Percentiles rank a stretch among this genome's conserved stretches.
Evolutionary conservation across 352 stramenopile genomes (phyloP).

Genomic region (Phytophthora cactorum): DNA sequence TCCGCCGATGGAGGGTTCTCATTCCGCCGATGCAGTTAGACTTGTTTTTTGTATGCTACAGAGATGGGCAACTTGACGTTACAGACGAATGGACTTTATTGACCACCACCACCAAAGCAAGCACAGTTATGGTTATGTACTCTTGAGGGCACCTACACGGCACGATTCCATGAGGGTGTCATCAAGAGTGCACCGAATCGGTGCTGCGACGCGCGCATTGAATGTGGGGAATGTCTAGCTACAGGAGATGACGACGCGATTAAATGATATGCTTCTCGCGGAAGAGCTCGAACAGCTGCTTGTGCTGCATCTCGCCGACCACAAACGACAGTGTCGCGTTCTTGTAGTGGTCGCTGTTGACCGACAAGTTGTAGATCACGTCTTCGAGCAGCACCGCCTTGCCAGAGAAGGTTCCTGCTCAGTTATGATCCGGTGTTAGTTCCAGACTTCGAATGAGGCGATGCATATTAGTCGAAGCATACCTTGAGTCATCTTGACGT

Average conservation of each 20-base stretch:
- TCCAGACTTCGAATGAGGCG: background rate
- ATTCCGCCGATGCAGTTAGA: conserved; percentile 27
- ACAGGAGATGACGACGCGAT: background rate
- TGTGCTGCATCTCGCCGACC: conserved; percentile 85
- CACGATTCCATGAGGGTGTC: background rate
- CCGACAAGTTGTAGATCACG: conserved; percentile 83
- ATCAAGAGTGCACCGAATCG: conserved; percentile 18
- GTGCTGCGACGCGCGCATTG: conserved; percentile 1
- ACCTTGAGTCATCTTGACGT: conserved; percentile 86
- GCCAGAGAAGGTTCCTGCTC: conserved; percentile 67
- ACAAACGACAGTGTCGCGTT: conserved; percentile 76
- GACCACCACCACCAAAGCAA: too few species aligned
- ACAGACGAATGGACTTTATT: conserved; percentile 5
- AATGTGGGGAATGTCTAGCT: conserved; percentile 4
- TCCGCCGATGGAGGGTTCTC: conserved; percentile 40
- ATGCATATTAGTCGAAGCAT: background rate
- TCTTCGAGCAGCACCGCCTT: conserved; percentile 88
- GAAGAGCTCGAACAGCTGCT: conserved; percentile 71
- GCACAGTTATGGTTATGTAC: background rate
- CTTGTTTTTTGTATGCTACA: conserved; percentile 21
- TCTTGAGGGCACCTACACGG: conserved; percentile 6
- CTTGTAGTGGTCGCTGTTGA: conserved; percentile 71
- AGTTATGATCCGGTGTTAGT: conserved; percentile 8
- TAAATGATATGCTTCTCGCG: conserved; percentile 59
- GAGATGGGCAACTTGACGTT: conserved; percentile 8